These are phyloP conservation scores for Gentiana dahurica DNA, from an alignment of 257 asterid genomes.

Conservation along the genomic window DNA sequence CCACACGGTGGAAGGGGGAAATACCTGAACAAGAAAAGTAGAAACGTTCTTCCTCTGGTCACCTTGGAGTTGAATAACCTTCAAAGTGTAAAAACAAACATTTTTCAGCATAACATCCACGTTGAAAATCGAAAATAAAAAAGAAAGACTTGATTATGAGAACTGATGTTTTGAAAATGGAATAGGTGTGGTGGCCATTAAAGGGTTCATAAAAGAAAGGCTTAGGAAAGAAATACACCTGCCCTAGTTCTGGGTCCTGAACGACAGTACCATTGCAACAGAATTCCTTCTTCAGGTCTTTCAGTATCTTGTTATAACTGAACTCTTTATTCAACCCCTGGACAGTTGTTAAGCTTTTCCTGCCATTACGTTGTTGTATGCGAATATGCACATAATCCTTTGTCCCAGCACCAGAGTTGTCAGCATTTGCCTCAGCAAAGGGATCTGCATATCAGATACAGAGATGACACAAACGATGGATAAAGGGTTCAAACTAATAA, in stretches of 20 bases:
- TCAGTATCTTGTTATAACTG: conserved; percentile 35
- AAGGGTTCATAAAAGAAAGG: no score
- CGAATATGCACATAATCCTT: conserved; percentile 45
- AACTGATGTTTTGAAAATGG: no score
- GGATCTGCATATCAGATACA: conserved; percentile 25
- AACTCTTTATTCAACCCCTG: conserved; percentile 45
- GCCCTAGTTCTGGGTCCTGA: conserved; percentile 85
- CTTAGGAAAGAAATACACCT: conserved; percentile 25
- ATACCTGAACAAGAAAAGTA: conserved; percentile 57
- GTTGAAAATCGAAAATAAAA: not conserved
- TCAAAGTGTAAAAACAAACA: not conserved
- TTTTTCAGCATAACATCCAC: not conserved
- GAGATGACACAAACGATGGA: not conserved
- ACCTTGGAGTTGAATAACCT: conserved; percentile 91
- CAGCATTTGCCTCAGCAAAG: conserved; percentile 53
- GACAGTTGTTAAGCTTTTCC: conserved; percentile 45
- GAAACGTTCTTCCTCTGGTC: conserved; percentile 85
- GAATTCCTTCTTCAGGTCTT: conserved; percentile 82
- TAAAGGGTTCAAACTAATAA: not conserved
- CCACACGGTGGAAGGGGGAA: not conserved
- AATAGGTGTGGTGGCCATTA: no score
- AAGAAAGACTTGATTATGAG: no score
- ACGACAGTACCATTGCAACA: conserved; percentile 97
- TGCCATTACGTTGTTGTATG: conserved; percentile 37
- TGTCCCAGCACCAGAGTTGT: conserved; percentile 42